Conservation (phyloP, 208 protist genomes). For the Leishmania braziliensis region DNA sequence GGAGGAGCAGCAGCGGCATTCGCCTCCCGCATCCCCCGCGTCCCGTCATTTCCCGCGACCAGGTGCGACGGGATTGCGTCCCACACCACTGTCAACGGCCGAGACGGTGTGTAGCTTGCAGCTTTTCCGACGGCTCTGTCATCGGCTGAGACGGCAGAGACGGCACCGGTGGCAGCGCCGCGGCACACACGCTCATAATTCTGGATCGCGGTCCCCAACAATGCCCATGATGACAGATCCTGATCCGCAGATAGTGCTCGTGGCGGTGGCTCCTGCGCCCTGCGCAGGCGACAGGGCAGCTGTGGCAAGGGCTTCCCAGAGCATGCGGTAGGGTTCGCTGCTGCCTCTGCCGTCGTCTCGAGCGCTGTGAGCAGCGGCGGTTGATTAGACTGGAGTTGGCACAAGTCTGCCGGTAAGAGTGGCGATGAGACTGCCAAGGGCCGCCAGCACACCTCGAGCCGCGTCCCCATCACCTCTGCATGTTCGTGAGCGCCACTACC, state of each 20-base stretch:
- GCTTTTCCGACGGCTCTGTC: neutral
- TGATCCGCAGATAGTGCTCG: neutral
- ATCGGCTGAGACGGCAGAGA: neutral
- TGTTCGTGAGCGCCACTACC: neutral
- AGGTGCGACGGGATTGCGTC: conserved; percentile 22
- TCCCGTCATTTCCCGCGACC: neutral
- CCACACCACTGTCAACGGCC: conserved; percentile 41
- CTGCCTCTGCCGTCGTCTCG: neutral
- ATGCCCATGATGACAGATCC: conserved; percentile 9
- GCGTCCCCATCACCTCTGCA: conserved; percentile 3
- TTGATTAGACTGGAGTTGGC: neutral
- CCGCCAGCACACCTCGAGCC: conserved; percentile 27
- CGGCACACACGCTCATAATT: conserved; percentile 17
- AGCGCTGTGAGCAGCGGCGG: conserved; percentile 2
- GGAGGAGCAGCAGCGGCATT: neutral
- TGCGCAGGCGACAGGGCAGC: conserved; percentile 19
- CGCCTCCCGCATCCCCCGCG: neutral
- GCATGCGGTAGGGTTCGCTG: neutral
- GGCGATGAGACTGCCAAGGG: conserved; percentile 20
- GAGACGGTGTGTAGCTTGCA: neutral
- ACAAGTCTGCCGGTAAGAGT: conserved; percentile 17
- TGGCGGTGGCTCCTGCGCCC: conserved; percentile 24
- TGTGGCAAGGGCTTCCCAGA: neutral
- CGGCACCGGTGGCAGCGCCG: neutral
- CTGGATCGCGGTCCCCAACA: conserved; percentile 13